These are phyloP conservation scores for Penicillium ochrochloron DNA, from an alignment of 495 filamentous ascomycete species.

Conservation along the genomic window DNA sequence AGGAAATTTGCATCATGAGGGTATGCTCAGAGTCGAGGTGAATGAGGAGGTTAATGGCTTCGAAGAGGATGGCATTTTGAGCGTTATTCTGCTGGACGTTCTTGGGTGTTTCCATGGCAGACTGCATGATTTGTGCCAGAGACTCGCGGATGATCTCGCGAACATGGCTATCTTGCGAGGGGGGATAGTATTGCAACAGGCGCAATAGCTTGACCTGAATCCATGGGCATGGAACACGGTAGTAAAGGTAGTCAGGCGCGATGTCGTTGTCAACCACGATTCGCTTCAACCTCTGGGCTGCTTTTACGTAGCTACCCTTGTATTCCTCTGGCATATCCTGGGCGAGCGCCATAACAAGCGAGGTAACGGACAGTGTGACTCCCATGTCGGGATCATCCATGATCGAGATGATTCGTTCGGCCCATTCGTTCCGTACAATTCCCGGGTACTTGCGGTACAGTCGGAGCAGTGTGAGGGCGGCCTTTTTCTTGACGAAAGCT, in stretches of 20 bases:
- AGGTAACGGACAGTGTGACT: conserved; percentile 93
- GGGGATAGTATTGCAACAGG: conserved; percentile 93
- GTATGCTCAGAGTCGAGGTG: conserved; percentile 97
- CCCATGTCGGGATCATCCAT: conserved; percentile 98
- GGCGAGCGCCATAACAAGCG: conserved; percentile 91
- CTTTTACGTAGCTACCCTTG: conserved; percentile 92
- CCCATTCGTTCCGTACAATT: conserved; percentile 96
- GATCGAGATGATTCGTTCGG: conserved; percentile 93
- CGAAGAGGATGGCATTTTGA: conserved; percentile 96
- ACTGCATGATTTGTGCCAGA: conserved; percentile 84
- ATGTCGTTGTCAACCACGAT: conserved; percentile 89
- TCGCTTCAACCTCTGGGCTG: conserved; percentile 83
- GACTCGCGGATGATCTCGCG: conserved; percentile 92
- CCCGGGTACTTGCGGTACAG: conserved; percentile 91
- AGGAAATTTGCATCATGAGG: conserved; percentile 97
- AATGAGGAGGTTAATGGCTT: conserved; percentile 98
- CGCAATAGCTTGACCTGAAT: conserved; percentile 94
- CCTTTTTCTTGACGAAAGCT: conserved; percentile 99
- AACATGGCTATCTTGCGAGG: conserved; percentile 91
- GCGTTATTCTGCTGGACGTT: conserved; percentile 99
- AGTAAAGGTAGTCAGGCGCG: conserved; percentile 89
- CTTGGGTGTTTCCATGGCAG: conserved; percentile 91
- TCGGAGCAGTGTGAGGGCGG: conserved; percentile 91
- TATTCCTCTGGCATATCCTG: conserved; percentile 94
- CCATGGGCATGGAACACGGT: conserved; percentile 99